Conservation (phyloP, 495 filamentous ascomycete genomes). For the Xanthoparmelia taractica region DNA sequence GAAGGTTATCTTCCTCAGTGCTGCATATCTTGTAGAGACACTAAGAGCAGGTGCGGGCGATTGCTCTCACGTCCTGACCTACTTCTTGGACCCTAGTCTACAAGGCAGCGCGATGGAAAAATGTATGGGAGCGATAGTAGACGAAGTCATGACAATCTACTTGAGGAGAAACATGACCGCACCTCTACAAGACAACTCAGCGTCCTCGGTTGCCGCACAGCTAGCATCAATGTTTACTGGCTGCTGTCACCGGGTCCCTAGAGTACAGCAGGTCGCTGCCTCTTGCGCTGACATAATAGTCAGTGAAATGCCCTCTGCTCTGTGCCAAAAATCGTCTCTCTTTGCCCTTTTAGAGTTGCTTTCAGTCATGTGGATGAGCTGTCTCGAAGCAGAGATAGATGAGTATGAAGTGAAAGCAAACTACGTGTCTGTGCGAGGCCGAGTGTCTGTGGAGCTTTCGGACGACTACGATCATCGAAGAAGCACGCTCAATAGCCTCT, state of each 20-base stretch:
- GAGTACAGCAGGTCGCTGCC: slow-evolving; percentile 77
- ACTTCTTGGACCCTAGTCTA: slow-evolving; percentile 87
- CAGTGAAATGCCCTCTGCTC: slow-evolving; percentile 70
- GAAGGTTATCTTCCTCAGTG: slow-evolving; percentile 82
- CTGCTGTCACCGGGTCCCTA: slow-evolving; percentile 85
- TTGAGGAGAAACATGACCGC: slow-evolving; percentile 62
- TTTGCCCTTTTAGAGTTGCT: slow-evolving; percentile 88
- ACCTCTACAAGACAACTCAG: slow-evolving; percentile 64
- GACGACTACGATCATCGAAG: slow-evolving; percentile 78
- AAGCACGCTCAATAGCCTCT: slow-evolving; percentile 67
- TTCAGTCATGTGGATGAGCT: slow-evolving; percentile 89
- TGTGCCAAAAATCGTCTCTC: slow-evolving; percentile 81
- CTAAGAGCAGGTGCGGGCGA: slow-evolving; percentile 75
- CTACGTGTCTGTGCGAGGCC: slow-evolving; percentile 64
- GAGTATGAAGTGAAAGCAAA: slow-evolving; percentile 80
- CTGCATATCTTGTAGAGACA: slow-evolving; percentile 76
- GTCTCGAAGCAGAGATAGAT: slow-evolving; percentile 86
- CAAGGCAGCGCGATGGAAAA: slow-evolving; percentile 68
- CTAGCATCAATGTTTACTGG: slow-evolving; percentile 73
- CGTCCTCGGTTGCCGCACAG: slow-evolving; percentile 79
- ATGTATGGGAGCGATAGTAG: slow-evolving; percentile 78
- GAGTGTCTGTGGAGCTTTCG: slow-evolving; percentile 78
- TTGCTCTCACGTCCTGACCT: slow-evolving; percentile 77
- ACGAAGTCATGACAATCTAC: slow-evolving; percentile 65
- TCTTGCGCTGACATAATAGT: slow-evolving; percentile 79